These are phyloP conservation scores for Rhizopus arrhizus DNA, from an alignment of 371 early-diverging fungal species.

Conservation along the genomic window DNA sequence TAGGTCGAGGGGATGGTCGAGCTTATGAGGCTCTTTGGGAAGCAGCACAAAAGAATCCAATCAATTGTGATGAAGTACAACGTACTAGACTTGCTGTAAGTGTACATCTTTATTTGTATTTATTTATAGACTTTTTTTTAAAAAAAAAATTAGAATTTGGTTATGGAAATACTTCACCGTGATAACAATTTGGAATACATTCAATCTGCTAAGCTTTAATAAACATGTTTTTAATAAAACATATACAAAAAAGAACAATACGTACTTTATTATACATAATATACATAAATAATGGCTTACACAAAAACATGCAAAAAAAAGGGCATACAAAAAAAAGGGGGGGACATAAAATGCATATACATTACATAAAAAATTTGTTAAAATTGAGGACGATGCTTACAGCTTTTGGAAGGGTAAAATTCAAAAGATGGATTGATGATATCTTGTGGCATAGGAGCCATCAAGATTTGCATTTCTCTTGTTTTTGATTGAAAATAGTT, in stretches of 20 bases:
- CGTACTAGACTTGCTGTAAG: slow-evolving; percentile 22
- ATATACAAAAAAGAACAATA: not conserved
- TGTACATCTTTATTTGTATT: not conserved
- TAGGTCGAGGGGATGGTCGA: slow-evolving; percentile 68
- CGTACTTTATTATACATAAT: not conserved
- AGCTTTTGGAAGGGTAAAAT: not conserved
- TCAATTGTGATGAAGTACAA: slow-evolving; percentile 47
- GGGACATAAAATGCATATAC: not conserved
- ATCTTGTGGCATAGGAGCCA: slow-evolving; percentile 3
- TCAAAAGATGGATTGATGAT: slow-evolving; percentile 7
- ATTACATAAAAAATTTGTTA: not conserved
- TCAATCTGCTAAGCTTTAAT: slow-evolving; percentile 24
- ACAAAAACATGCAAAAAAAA: not conserved
- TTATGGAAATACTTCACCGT: slow-evolving; percentile 29
- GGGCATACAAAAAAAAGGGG: not conserved
- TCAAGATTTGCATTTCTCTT: not conserved
- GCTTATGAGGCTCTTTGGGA: slow-evolving; percentile 72
- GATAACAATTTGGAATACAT: slow-evolving; percentile 22
- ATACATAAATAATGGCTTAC: not conserved
- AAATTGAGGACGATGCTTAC: not conserved
- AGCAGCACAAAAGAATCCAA: slow-evolving; percentile 64
- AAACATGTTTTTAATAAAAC: not conserved
- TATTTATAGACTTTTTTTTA: too few relatives aligned
- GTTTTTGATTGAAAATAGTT: not conserved
- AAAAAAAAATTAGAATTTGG: slow-evolving; percentile 18